These are phyloP conservation scores for Plasmodium reichenowi DNA, from an alignment of 169 alveolate species.

Conservation along the genomic window DNA sequence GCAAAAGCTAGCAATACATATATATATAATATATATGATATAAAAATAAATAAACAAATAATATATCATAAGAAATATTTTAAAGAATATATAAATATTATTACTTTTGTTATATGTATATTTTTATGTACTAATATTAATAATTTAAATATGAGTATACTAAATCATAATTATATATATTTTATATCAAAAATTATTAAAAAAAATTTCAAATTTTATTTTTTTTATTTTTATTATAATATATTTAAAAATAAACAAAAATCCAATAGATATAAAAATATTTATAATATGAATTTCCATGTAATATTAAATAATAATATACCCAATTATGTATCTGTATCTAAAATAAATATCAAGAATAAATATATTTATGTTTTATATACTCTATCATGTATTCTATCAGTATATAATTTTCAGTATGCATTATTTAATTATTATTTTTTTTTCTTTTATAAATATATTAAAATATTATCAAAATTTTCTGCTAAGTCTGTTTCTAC, in stretches of 20 bases:
- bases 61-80: conserved; percentile 21
- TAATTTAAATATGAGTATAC: conserved; percentile 44
- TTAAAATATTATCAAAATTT: conserved; percentile 40
- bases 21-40: conserved; percentile 50
- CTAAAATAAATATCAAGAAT: conserved; percentile 38
- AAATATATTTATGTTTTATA: conserved; percentile 50
- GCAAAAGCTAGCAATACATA: conserved; percentile 42
- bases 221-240: conserved; percentile 53
- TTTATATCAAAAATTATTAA: conserved; percentile 48
- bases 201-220: conserved; percentile 61
- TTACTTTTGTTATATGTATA: conserved; percentile 26
- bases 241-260: conserved; percentile 33
- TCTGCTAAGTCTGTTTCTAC: conserved; percentile 7
- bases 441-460: conserved; percentile 36
- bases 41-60: conserved; percentile 13
- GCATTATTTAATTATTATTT: conserved; percentile 68
- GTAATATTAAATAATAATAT: conserved; percentile 7
- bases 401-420: conserved; percentile 49
- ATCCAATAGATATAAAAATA: conserved; percentile 32
- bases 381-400: conserved; percentile 38
- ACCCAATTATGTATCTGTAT: not conserved
- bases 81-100: conserved; percentile 43
- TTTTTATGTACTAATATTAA: conserved; percentile 54
- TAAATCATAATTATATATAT: conserved; percentile 38
- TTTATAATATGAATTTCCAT: conserved; percentile 26